These are phyloP conservation scores for Orobanche coerulescens DNA, from an alignment of 257 asterid genomes.

Conservation along the genomic window DNA sequence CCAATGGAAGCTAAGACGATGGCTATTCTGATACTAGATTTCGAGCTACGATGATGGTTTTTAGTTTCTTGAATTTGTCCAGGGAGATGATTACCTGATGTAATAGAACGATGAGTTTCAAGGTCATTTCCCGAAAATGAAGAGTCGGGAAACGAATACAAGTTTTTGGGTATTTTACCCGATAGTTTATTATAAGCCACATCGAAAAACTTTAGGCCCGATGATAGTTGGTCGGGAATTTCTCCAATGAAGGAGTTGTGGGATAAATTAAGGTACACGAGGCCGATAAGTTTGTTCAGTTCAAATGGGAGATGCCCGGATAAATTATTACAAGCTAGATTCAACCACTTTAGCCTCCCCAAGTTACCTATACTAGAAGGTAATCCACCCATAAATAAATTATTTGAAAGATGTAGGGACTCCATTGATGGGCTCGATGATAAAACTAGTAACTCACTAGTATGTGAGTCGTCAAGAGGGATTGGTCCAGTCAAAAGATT, in stretches of 20 bases:
- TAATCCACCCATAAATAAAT: slow-evolving; percentile 46
- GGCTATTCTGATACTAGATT: slow-evolving; percentile 45
- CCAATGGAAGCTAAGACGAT: slow-evolving; percentile 65
- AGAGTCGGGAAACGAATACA: slow-evolving; percentile 41
- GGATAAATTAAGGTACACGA: slow-evolving; percentile 61
- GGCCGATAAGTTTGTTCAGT: slow-evolving; percentile 42
- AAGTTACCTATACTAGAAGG: slow-evolving; percentile 48
- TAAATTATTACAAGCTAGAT: slow-evolving; percentile 53
- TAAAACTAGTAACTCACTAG: slow-evolving; percentile 42
- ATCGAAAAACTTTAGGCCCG: slow-evolving; percentile 37
- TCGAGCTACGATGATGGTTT: slow-evolving; percentile 29
- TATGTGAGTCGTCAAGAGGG: slow-evolving; percentile 46
- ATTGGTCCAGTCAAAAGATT: slow-evolving; percentile 54
- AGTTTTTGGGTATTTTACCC: slow-evolving; percentile 51
- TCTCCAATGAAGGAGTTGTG: slow-evolving; percentile 48
- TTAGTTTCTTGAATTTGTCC: slow-evolving; percentile 2
- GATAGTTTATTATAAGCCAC: slow-evolving; percentile 54
- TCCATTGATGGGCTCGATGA: slow-evolving; percentile 52
- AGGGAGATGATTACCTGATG: slow-evolving; percentile 19
- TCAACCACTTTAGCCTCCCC: slow-evolving; percentile 49
- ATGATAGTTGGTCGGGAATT: slow-evolving; percentile 52
- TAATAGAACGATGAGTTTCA: neutral
- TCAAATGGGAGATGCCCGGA: slow-evolving; percentile 57
- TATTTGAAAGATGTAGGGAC: slow-evolving; percentile 65
- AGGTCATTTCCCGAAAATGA: slow-evolving; percentile 62